Evolutionary conservation across 306 rosid species (phyloP).

Genomic region (Fagus sylvatica): DNA sequence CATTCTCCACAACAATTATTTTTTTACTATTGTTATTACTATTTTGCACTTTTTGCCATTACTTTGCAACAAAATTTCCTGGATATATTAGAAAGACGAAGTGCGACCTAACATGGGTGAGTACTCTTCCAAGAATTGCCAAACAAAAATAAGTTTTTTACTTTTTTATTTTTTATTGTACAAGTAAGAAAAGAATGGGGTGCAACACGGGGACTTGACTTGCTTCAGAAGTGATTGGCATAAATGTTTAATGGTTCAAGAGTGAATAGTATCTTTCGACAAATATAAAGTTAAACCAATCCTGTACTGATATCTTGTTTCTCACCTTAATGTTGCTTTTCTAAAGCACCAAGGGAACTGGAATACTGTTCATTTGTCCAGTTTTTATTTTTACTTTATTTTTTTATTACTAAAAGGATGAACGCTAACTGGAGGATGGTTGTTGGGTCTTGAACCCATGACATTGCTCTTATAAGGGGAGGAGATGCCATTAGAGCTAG

Average conservation of each 20-base stretch:
- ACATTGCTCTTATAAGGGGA: too few relatives aligned
- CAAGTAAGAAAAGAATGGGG: too few relatives aligned
- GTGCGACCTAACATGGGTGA: neutral
- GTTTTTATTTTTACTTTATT: too few relatives aligned
- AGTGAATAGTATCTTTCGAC: neutral
- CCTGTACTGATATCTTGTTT: neutral
- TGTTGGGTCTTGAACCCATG: too few relatives aligned
- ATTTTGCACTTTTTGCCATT: neutral
- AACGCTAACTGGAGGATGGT: too few relatives aligned
- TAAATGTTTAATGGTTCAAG: neutral
- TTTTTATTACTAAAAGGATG: too few relatives aligned
- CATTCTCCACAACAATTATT: neutral
- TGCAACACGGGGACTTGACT: too few relatives aligned
- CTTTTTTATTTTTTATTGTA: too few relatives aligned
- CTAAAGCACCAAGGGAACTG: too few relatives aligned
- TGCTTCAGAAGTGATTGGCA: neutral
- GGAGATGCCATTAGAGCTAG: too few relatives aligned
- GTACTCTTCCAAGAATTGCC: constrained; percentile 7
- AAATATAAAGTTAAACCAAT: neutral
- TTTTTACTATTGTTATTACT: neutral
- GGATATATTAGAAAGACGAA: neutral
- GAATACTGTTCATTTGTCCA: too few relatives aligned
- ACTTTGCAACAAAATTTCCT: neutral
- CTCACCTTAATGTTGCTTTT: too few relatives aligned
- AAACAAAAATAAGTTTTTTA: neutral